phyloP scores from a whole-genome alignment of 2,329 filamentous ascomycete genomes.

The Chaetomium sp. region DNA sequence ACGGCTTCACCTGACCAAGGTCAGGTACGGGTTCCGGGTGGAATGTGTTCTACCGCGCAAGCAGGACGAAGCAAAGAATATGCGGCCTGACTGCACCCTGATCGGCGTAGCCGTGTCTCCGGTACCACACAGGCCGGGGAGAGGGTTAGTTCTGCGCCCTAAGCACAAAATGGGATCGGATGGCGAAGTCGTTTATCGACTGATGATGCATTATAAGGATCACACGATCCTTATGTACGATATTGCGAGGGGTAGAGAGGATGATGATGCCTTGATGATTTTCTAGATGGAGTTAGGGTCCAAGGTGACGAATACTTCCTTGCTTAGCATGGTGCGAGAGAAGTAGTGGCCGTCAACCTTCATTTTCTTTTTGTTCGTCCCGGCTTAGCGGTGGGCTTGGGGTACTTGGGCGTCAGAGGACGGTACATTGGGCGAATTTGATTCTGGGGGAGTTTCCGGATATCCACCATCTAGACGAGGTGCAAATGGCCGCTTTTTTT shows the following conservation, averaged over 20 bases:
- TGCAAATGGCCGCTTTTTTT: background rate
- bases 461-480: background rate
- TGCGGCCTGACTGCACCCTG: conserved; percentile 46
- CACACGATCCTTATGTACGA: conserved; percentile 66
- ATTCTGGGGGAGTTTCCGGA: background rate
- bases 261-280: conserved; percentile 20
- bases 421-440: background rate
- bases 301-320: too few relatives aligned
- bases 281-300: conserved; percentile 8
- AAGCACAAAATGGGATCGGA: conserved; percentile 12
- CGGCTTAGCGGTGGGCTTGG: background rate
- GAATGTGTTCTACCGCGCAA: conserved; percentile 46
- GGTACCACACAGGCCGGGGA: conserved; percentile 42
- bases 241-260: conserved; percentile 31
- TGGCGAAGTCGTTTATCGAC: conserved; percentile 45
- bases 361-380: background rate
- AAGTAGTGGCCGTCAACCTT: background rate
- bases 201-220: conserved; percentile 67
- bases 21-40: conserved; percentile 43
- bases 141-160: conserved; percentile 21
- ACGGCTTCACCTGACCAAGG: conserved; percentile 19
- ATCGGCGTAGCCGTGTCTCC: conserved; percentile 64
- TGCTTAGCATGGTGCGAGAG: too few relatives aligned
- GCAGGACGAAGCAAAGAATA: conserved; percentile 38
- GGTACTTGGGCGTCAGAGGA: too few relatives aligned